Percentiles rank a stretch among this genome's conserved stretches.
These are phyloP conservation scores for Xylariaceae sp. DNA, from an alignment of 2,329 filamentous ascomycete species.

Conservation along the genomic window DNA sequence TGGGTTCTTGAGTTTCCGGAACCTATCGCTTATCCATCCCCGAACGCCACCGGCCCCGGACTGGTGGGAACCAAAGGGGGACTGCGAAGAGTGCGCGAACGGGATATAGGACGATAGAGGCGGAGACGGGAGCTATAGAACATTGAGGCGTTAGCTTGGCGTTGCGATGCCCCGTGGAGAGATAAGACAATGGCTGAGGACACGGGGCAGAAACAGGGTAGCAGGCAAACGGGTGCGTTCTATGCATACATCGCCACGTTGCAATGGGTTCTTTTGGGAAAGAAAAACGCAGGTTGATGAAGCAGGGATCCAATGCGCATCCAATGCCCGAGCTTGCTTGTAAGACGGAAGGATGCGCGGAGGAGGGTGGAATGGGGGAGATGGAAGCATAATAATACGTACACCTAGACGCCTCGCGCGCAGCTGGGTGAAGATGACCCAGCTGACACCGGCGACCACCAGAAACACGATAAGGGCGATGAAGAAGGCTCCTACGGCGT, in stretches of 20 bases:
- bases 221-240: not conserved
- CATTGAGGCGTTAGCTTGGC: constrained; percentile 12
- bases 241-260: not conserved
- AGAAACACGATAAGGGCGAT: constrained; percentile 64
- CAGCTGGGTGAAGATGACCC: constrained; percentile 66
- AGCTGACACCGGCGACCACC: constrained; percentile 53
- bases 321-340: constrained; percentile 8
- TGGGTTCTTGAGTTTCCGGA: constrained; percentile 58
- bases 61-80: constrained; percentile 46
- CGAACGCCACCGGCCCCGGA: constrained; percentile 57
- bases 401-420: constrained; percentile 68
- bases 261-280: not conserved
- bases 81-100: constrained; percentile 49
- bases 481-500: constrained; percentile 61
- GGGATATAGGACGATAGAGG: constrained; percentile 64
- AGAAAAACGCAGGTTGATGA: not conserved
- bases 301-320: not conserved
- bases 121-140: constrained; percentile 60
- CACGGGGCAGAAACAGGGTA: not conserved
- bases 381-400: constrained; percentile 27
- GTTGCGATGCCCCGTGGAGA: not conserved
- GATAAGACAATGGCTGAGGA: not conserved
- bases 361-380: constrained; percentile 1
- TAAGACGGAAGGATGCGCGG: constrained; percentile 2
- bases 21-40: constrained; percentile 66